Percentiles rank a stretch among this genome's conserved stretches.
These are phyloP conservation scores for Crithidia expoeki DNA, from an alignment of 208 protist genomes.

Conservation along the genomic window DNA sequence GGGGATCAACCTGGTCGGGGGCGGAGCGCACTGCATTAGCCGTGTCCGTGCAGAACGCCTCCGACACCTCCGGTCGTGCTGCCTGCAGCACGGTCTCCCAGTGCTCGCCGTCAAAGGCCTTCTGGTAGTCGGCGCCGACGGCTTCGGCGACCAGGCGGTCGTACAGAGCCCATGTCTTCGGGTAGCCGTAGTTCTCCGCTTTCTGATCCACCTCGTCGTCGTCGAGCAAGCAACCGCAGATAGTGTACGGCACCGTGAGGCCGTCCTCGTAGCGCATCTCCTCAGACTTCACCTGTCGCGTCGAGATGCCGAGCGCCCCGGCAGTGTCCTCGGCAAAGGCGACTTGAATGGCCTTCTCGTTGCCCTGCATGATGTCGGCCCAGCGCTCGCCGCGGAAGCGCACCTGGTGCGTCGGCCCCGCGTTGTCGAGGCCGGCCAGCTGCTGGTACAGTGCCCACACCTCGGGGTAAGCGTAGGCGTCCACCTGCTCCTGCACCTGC, in stretches of 20 bases:
- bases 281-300: conserved; percentile 36
- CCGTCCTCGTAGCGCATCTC: conserved; percentile 49
- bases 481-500: conserved; percentile 45
- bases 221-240: conserved; percentile 29
- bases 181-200: conserved; percentile 53
- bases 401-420: conserved; percentile 41
- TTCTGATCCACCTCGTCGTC: conserved; percentile 49
- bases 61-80: conserved; percentile 35
- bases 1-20: conserved; percentile 34
- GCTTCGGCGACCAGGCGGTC: conserved; percentile 43
- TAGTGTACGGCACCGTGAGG: conserved; percentile 53
- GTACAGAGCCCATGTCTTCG: conserved; percentile 58
- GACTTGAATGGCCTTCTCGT: conserved; percentile 28
- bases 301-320: conserved; percentile 37
- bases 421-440: conserved; percentile 32
- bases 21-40: conserved; percentile 36
- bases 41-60: conserved; percentile 57
- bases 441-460: conserved; percentile 69
- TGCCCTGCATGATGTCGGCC: conserved; percentile 38
- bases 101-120: conserved; percentile 53
- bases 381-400: conserved; percentile 53
- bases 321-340: conserved; percentile 53
- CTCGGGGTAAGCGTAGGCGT: conserved; percentile 51
- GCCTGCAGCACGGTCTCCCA: conserved; percentile 52
- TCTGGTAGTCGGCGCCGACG: conserved; percentile 44